Evolutionary conservation across 192 early-diverging fungal species (phyloP), one percentile per base, ranked within the genome.

Genomic region (Umbelopsis ramanniana): DNA sequence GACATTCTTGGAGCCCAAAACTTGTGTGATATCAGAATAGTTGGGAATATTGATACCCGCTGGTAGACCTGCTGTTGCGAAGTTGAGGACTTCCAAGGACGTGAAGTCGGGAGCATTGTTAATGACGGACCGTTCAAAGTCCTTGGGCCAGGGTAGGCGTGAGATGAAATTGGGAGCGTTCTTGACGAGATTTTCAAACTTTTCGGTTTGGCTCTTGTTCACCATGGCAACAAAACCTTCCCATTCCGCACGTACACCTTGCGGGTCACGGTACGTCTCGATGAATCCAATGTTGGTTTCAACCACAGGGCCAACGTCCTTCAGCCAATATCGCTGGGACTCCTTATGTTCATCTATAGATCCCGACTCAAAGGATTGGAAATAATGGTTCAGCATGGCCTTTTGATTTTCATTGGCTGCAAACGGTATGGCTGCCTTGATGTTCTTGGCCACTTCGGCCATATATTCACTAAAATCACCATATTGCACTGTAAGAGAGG

Each of bases 221-320:
- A 88, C 85, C 67, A 89, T 83, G 9, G 88, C 84, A 23, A 89
- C 86, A 68, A 89, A 89, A 0, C 88, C 88, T 74, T 89, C 86
- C 88, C 88, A 89, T 76, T 87, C 88, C 50, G 87, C 88, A 21
- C 88, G 71, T 14, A 87, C 77, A 22, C 88, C 88, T 33, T 85
- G 85, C 46, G 88, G 88, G 72, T 89, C 88, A 37, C 77, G 71
- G 78, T 89, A 89, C 1, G 88, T 88, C 68, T 89, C 88, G 43
- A 89, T 84, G 69, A 86, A 89, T 9, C 88, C 87, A 68, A 89
- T 79, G 69, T 89, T 89, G n/a, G 73, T 81, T 60, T 89, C 85
- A 19, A 89, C 88, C n/a, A 54, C 70, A 17, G 88, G 88, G 4
- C 84, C 84, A 26, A 88, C 46, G 70, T 89, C 88, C 66, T 78